Evolutionary conservation across 345 rosid species (phyloP).

Genomic region (Conringia planisiliqua): DNA sequence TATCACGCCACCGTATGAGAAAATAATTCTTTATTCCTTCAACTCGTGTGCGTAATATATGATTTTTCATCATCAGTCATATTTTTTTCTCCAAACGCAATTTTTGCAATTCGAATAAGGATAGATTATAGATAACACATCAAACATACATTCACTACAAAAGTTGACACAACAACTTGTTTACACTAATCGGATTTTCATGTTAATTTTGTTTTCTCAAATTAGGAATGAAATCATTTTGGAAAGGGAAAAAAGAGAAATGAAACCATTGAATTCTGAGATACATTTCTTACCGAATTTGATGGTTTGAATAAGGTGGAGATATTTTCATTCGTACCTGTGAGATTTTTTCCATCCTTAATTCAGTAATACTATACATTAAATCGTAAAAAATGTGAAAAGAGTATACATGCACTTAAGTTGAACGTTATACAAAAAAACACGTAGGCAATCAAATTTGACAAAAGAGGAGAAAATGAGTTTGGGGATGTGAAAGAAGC

Average conservation of each 20-base stretch:
- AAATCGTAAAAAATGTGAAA: not conserved
- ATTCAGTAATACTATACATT: not conserved
- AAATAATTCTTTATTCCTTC: not conserved
- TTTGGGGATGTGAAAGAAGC: slow-evolving; percentile 14
- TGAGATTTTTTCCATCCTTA: not conserved
- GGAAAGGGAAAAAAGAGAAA: not conserved
- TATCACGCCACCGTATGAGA: not conserved
- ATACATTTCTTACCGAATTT: not conserved
- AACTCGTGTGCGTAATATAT: too few relatives aligned
- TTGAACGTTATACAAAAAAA: not conserved
- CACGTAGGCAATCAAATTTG: not conserved
- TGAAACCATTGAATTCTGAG: not conserved
- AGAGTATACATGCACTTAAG: not conserved
- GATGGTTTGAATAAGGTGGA: not conserved
- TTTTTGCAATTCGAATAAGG: too few relatives aligned
- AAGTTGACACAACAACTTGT: not conserved
- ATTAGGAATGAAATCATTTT: not conserved
- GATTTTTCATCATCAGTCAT: too few relatives aligned
- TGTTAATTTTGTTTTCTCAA: not conserved
- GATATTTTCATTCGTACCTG: not conserved
- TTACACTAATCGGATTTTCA: not conserved
- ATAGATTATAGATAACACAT: not conserved
- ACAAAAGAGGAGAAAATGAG: not conserved
- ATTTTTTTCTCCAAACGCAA: too few relatives aligned
- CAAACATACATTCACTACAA: too few relatives aligned